These are phyloP conservation scores for Penicillium fuscoglaucum DNA, from an alignment of 2,329 filamentous ascomycete genomes.

Conservation along the genomic window DNA sequence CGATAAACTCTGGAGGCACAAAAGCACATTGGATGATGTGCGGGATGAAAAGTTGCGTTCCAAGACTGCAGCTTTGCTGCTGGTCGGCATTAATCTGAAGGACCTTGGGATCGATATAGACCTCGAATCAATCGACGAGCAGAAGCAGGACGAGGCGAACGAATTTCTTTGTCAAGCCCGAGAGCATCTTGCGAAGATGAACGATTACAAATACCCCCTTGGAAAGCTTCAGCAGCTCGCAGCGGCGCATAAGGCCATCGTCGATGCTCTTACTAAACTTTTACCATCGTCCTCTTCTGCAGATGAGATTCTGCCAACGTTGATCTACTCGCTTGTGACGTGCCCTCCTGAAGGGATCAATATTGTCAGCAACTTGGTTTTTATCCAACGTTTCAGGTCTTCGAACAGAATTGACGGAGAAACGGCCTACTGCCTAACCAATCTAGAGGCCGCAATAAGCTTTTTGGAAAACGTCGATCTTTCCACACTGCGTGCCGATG, in stretches of 20 bases:
- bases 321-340: slow-evolving; percentile 95
- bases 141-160: slow-evolving; percentile 67
- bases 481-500: slow-evolving; percentile 79
- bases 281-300: slow-evolving; percentile 79
- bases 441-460: slow-evolving; percentile 88
- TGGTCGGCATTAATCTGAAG: slow-evolving; percentile 87
- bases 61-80: slow-evolving; percentile 81
- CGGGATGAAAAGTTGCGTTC: slow-evolving; percentile 92
- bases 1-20: slow-evolving; percentile 84
- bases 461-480: slow-evolving; percentile 96
- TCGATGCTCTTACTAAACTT: slow-evolving; percentile 72
- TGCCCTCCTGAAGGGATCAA: slow-evolving; percentile 81
- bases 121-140: slow-evolving; percentile 53
- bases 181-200: slow-evolving; percentile 75
- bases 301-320: slow-evolving; percentile 93
- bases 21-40: slow-evolving; percentile 88
- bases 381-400: slow-evolving; percentile 88
- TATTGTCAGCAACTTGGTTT: slow-evolving; percentile 90
- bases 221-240: slow-evolving; percentile 90
- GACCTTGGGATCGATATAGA: slow-evolving; percentile 80
- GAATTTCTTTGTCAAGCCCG: slow-evolving; percentile 71
- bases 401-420: slow-evolving; percentile 86
- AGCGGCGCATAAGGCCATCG: slow-evolving; percentile 87
- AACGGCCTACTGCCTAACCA: slow-evolving; percentile 93
- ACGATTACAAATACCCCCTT: slow-evolving; percentile 79